Conservation (phyloP, 176 grass and related monocot species). For the Pharus latifolius region DNA sequence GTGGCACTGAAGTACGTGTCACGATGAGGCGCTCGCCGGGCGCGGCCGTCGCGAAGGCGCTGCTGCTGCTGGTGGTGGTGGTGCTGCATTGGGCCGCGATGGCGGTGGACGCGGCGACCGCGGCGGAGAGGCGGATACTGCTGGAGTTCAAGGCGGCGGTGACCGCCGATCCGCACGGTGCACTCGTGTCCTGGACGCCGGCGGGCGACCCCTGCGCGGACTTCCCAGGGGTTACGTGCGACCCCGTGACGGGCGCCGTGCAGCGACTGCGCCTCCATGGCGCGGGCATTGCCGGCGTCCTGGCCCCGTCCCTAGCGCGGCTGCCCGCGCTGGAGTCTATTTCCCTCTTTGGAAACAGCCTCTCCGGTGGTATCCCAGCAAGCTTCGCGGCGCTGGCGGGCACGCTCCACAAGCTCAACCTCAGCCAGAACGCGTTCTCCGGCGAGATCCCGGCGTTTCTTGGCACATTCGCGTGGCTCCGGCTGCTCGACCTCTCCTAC, state of each 20-base stretch:
- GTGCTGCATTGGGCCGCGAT: constrained; percentile 1
- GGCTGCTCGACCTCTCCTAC: constrained; percentile 90
- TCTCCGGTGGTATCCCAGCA: constrained; percentile 45
- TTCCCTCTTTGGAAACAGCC: constrained; percentile 73
- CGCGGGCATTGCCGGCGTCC: constrained; percentile 15
- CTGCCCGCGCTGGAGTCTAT: constrained; percentile 58
- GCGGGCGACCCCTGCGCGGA: constrained; percentile 41
- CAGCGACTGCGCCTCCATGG: constrained; percentile 64
- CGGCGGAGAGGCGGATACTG: constrained; percentile 49
- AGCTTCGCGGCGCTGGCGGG: constrained; percentile 12
- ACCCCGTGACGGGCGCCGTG: constrained; percentile 33
- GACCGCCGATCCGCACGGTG: constrained; percentile 47
- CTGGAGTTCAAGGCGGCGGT: constrained; percentile 75
- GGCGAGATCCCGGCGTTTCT: constrained; percentile 63
- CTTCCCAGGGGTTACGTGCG: constrained; percentile 55
- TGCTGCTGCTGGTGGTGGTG: background rate
- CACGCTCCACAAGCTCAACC: constrained; percentile 88
- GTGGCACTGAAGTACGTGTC: background rate
- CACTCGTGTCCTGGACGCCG: constrained; percentile 44
- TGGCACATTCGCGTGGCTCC: constrained; percentile 43
- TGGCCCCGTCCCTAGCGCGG: constrained; percentile 43
- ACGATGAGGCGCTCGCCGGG: background rate
- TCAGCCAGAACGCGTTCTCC: constrained; percentile 71
- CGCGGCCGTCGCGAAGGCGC: background rate
- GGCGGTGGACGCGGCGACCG: constrained; percentile 32